Evolutionary conservation across 2,329 filamentous ascomycete genomes (phyloP).

Genomic region (Chaetothyriales sp.): DNA sequence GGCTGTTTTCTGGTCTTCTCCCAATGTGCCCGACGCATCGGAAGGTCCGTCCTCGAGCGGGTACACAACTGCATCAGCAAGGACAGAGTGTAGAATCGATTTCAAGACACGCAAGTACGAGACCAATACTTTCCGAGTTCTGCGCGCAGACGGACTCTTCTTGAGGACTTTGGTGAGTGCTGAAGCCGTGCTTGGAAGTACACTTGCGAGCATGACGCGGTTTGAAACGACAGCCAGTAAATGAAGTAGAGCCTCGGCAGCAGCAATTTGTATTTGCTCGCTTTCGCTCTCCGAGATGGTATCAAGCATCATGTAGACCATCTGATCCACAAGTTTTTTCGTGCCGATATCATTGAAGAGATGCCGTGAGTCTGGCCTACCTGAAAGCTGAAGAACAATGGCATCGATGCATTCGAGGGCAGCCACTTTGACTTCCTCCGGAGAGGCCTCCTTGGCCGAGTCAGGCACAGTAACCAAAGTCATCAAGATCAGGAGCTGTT

Average conservation of each 20-base stretch:
- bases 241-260: conserved; percentile 49
- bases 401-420: conserved; percentile 56
- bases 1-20: conserved; percentile 25
- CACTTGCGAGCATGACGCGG: conserved; percentile 62
- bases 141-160: conserved; percentile 48
- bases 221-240: conserved; percentile 55
- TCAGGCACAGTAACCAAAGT: conserved; percentile 67
- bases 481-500: conserved; percentile 74
- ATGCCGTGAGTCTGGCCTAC: conserved; percentile 35
- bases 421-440: conserved; percentile 62
- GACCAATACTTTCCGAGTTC: conserved; percentile 51
- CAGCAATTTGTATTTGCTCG: conserved; percentile 55
- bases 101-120: conserved; percentile 47
- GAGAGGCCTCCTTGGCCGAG: conserved; percentile 39
- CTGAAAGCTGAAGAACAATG: conserved; percentile 40
- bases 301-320: conserved; percentile 67
- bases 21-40: neutral
- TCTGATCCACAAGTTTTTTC: conserved; percentile 68
- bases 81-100: conserved; percentile 29
- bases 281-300: conserved; percentile 52
- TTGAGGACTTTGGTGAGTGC: conserved; percentile 62
- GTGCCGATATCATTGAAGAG: conserved; percentile 42
- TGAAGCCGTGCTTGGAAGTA: conserved; percentile 79
- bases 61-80: conserved; percentile 32
- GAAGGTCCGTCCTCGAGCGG: neutral